These are phyloP conservation scores for Diaporthe capsici DNA, from an alignment of 2,329 filamentous ascomycete species.

Conservation along the genomic window DNA sequence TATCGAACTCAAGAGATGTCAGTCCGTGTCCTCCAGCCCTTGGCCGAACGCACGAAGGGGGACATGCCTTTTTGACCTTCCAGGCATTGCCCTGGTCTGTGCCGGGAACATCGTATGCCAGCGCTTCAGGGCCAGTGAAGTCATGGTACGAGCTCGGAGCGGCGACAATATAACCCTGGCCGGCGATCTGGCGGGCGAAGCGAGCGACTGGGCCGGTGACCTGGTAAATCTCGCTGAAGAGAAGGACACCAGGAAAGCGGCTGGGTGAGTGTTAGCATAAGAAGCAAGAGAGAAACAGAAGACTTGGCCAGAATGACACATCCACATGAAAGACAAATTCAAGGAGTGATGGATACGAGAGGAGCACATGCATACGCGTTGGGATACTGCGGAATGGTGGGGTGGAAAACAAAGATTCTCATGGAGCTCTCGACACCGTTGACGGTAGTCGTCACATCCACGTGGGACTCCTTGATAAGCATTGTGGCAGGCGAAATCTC, in stretches of 20 bases:
- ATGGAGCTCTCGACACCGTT: conserved; percentile 69
- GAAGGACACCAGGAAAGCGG: conserved; percentile 85
- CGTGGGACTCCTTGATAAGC: conserved; percentile 68
- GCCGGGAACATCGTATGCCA: conserved; percentile 88
- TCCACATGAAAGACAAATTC: background rate
- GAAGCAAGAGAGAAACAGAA: background rate
- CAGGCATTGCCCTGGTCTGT: conserved; percentile 90
- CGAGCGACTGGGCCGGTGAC: conserved; percentile 92
- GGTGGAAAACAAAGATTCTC: conserved; percentile 89
- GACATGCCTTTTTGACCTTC: conserved; percentile 81
- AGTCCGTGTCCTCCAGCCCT: background rate
- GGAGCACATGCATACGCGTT: conserved; percentile 73
- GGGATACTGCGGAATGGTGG: conserved; percentile 86
- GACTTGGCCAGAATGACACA: background rate
- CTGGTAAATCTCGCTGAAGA: conserved; percentile 87
- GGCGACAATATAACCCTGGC: conserved; percentile 93
- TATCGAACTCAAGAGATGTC: conserved; percentile 51
- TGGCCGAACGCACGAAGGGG: too few relatives aligned
- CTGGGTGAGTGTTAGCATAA: conserved; percentile 51
- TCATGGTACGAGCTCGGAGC: conserved; percentile 94
- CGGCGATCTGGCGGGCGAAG: conserved; percentile 91
- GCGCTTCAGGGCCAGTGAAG: conserved; percentile 86
- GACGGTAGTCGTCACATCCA: conserved; percentile 64
- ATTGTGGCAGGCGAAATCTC: conserved; percentile 51
- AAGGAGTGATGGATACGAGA: background rate